Evolutionary conservation across 2,329 filamentous ascomycete genomes (phyloP), one percentile per base, ranked within the genome.

Genomic region (Fusarium verticillioides): DNA sequence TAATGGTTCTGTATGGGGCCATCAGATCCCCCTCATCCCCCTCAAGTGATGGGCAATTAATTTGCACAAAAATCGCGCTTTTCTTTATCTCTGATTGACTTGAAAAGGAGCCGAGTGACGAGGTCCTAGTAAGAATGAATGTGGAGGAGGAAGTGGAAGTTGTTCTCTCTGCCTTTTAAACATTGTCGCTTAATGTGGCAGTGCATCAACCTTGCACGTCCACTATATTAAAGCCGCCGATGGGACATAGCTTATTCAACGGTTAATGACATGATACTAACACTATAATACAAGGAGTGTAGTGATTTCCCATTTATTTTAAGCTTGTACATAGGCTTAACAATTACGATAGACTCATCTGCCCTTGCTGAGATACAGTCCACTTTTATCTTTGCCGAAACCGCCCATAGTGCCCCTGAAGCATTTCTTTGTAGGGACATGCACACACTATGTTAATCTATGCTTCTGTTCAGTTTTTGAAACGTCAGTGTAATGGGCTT

Each of bases 1-100:
- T 72, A 66, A 72, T 72, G 69, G 46, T 42, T 18, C 30, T 30
- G 34, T n/a, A 66, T 66, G 69, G 70, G 70, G 59, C 58, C 37
- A 58, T 37, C 43, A 54, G 42, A 36, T 47, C 39, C 50, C 60
- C 65, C 53, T 64, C 54, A 23, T 49, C 56, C 50, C 70, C 70
- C 53, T 73, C 60, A 44, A 56, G 44, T 44, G 30, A 69, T 13
- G 23, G 54, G 47, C 8, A 30, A 40, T 37, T 53, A 30, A 47
- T 60, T 70, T 62, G 13, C 16, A 39, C 9, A 23, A 57, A 64
- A 69, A 72, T 60, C 46, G 30, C 42, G 40, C 52, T 50, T 40
- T 43, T 44, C 28, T 42, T n/a, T 39, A 40, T 36, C 19, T 59
- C 19, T 28, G 4, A 4, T 32, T 19, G 5, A 13, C 18, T 11